Evolutionary conservation across 148 eudicot species (phyloP).

Genomic region (Rhododendron simsii): DNA sequence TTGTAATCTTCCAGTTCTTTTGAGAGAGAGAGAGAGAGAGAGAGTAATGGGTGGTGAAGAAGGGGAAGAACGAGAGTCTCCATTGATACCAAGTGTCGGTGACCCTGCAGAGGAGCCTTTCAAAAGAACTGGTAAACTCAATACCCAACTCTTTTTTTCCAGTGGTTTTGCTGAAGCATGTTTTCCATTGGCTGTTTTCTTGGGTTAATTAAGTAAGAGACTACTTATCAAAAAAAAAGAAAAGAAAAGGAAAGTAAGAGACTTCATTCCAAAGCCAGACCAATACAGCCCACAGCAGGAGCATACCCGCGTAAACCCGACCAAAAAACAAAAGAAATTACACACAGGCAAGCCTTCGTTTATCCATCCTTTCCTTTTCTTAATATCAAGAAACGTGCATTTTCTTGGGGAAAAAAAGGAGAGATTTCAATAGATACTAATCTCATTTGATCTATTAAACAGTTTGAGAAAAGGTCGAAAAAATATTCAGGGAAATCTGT

Average conservation of each 20-base stretch:
- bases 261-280: background rate
- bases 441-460: background rate
- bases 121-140: conserved; percentile 14
- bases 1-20: background rate
- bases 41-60: conserved; percentile 5
- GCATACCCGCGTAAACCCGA: background rate
- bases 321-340: background rate
- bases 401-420: no score
- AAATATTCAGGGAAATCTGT: no score
- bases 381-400: no score
- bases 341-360: background rate
- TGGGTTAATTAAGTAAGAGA: background rate
- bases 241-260: no score
- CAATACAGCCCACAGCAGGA: no score
- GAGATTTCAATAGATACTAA: no score
- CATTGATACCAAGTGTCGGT: background rate
- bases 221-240: no score
- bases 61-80: conserved; percentile 2
- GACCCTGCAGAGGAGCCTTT: background rate
- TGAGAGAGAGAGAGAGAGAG: background rate
- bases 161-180: background rate
- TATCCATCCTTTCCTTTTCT: no score
- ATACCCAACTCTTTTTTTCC: background rate
- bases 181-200: background rate
- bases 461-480: background rate